Conservation (phyloP, 2,329 filamentous ascomycete species). For the Hymenoscyphus fraxineus region DNA sequence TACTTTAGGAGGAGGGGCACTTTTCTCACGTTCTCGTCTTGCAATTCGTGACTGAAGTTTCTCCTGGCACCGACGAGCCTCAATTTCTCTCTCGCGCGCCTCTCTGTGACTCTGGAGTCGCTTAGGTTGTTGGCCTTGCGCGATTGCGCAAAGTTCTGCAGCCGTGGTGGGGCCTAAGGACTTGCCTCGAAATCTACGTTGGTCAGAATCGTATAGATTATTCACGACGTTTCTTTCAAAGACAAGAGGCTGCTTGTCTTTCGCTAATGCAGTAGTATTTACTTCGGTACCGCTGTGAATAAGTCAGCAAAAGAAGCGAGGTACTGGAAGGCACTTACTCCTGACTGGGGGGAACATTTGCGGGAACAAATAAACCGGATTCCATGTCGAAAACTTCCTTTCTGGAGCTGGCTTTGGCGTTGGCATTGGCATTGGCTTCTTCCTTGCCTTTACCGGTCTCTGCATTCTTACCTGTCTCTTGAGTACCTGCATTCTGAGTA, state of each 20-base stretch:
- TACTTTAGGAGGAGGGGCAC: background rate
- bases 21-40: background rate
- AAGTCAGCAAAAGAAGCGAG: background rate
- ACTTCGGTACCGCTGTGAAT: background rate
- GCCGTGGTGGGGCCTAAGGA: conserved; percentile 4
- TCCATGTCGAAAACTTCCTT: background rate
- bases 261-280: background rate
- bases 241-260: background rate
- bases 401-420: background rate
- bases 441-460: background rate
- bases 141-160: conserved; percentile 1
- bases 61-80: background rate
- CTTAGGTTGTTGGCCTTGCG: background rate
- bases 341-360: background rate
- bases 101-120: background rate
- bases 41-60: background rate
- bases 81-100: background rate
- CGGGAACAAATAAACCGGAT: background rate
- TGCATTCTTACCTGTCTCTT: background rate
- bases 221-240: background rate
- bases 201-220: background rate
- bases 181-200: background rate
- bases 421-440: too few relatives aligned
- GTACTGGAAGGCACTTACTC: background rate
- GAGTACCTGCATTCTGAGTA: background rate